A percentile compares a stretch with the other conserved stretches of the same genome.
phyloP scores from a whole-genome alignment of 2,329 filamentous ascomycete genomes.

The Diaporthe sp. region DNA sequence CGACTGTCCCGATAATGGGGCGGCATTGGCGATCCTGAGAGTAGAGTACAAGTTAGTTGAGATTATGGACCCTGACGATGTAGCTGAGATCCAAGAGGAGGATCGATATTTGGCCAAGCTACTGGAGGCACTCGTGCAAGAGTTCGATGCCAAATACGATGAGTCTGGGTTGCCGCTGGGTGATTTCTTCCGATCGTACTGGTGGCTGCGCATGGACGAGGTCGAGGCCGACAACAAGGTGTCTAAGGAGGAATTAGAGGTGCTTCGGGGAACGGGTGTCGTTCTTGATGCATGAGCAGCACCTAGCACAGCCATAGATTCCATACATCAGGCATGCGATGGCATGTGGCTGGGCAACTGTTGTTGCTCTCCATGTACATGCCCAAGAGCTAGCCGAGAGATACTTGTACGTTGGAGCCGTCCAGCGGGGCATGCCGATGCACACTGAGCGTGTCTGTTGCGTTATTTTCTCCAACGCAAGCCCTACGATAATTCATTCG shows the following conservation, averaged over 20 bases:
- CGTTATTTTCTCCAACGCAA: too few species aligned
- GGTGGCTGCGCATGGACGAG: neutral
- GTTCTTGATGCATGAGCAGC: neutral
- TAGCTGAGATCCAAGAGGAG: conserved; percentile 11
- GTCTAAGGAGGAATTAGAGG: neutral
- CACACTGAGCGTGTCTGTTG: too few species aligned
- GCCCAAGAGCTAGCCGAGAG: too few species aligned
- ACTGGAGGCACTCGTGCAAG: neutral
- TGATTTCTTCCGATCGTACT: neutral
- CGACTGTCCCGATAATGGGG: neutral
- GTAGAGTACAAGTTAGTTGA: neutral
- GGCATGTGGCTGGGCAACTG: too few species aligned
- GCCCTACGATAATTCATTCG: too few species aligned
- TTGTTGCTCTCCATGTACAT: too few species aligned
- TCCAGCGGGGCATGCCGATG: too few species aligned
- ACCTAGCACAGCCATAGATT: too few species aligned
- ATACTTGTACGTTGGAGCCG: too few species aligned
- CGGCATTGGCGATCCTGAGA: neutral
- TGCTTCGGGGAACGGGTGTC: neutral
- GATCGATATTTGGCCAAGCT: neutral
- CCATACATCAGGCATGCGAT: too few species aligned
- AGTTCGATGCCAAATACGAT: neutral
- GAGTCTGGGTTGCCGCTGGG: neutral
- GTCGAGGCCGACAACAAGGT: neutral
- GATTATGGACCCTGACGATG: neutral